Percentiles rank a stretch among this genome's conserved stretches.
These are phyloP conservation scores for Chytridiales sp. DNA, from an alignment of 371 early-diverging fungal species.

Conservation along the genomic window DNA sequence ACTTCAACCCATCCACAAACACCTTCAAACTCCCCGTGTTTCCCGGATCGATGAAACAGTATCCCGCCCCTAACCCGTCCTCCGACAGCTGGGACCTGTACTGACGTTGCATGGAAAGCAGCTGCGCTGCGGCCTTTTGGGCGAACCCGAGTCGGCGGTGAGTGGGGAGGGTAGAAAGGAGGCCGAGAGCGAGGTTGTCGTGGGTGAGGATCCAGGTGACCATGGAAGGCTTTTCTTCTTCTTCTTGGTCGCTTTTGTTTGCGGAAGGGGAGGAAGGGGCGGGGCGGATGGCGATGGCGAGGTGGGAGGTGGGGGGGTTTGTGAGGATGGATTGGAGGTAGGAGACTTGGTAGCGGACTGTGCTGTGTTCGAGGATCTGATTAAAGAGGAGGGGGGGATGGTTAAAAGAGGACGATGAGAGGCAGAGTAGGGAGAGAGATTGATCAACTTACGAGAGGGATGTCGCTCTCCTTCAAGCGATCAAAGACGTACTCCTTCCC, in stretches of 20 bases:
- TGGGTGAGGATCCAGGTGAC: slow-evolving; percentile 2
- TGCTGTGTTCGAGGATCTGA: not conserved
- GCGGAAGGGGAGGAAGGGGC: not conserved
- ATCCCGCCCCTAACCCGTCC: not conserved
- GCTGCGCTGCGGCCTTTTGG: not conserved
- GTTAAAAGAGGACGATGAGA: no score
- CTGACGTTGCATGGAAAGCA: not conserved
- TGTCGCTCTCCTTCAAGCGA: not conserved
- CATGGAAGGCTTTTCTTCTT: not conserved
- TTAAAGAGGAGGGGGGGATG: no score
- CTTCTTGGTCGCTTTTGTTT: no score
- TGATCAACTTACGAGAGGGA: not conserved
- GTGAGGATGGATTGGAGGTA: not conserved
- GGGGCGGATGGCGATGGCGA: not conserved
- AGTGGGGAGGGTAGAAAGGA: not conserved
- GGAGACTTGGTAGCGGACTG: not conserved
- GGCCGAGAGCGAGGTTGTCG: not conserved
- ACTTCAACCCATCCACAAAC: not conserved
- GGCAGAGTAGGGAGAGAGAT: not conserved
- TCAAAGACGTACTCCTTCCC: not conserved
- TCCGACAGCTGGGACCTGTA: not conserved
- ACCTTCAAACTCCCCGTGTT: not conserved
- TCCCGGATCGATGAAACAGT: not conserved
- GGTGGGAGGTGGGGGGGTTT: not conserved
- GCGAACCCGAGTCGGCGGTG: not conserved